Conservation (phyloP, 2,329 filamentous ascomycete genomes). For the Harringtonia lauricola region DNA sequence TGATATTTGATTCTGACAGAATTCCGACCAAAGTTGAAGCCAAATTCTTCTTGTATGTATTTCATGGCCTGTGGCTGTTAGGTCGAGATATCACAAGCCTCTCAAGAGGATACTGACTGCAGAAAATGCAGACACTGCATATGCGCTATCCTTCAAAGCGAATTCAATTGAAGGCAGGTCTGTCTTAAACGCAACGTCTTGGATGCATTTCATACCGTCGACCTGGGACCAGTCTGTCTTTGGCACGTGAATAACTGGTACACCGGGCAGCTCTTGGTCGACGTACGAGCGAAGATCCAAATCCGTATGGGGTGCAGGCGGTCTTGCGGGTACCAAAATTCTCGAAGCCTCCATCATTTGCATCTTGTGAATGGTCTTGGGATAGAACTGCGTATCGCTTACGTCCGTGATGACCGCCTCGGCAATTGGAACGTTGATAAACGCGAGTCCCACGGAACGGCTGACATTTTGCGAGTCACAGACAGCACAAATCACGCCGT, state of each 20-base stretch:
- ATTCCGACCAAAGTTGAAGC: slow-evolving; percentile 60
- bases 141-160: slow-evolving; percentile 72
- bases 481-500: slow-evolving; percentile 58
- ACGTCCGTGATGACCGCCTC: slow-evolving; percentile 84
- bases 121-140: slow-evolving; percentile 73
- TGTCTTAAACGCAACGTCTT: slow-evolving; percentile 66
- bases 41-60: slow-evolving; percentile 63
- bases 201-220: slow-evolving; percentile 65
- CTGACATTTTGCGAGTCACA: slow-evolving; percentile 80
- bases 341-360: slow-evolving; percentile 68
- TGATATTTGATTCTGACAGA: slow-evolving; percentile 80
- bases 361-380: slow-evolving; percentile 79
- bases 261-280: slow-evolving; percentile 6
- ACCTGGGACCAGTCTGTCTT: slow-evolving; percentile 77
- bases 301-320: slow-evolving; percentile 63
- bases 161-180: slow-evolving; percentile 75
- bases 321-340: slow-evolving; percentile 64
- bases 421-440: slow-evolving; percentile 76
- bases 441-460: slow-evolving; percentile 74
- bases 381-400: slow-evolving; percentile 85
- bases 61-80: slow-evolving; percentile 52
- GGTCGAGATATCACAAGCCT: not conserved
- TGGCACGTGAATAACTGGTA: slow-evolving; percentile 50
- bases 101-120: slow-evolving; percentile 47
- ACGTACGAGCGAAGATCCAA: slow-evolving; percentile 20